Evolutionary conservation across 2,329 filamentous ascomycete species (phyloP).

Genomic region (Colletotrichum kahawae): DNA sequence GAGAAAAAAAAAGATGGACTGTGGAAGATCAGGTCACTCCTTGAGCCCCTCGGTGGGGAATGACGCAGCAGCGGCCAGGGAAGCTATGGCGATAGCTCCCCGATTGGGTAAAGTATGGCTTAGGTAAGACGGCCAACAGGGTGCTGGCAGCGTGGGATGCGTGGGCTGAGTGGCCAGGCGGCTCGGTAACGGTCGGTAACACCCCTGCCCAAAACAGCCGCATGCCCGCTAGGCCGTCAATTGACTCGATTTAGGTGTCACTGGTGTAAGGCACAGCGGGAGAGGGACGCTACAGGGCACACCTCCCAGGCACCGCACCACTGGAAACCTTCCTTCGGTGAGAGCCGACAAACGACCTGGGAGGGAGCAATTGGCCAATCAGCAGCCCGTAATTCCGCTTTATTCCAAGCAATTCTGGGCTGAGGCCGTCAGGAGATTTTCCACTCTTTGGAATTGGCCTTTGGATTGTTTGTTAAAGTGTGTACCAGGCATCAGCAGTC

Average conservation of each 20-base stretch:
- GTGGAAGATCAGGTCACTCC: constrained; percentile 20
- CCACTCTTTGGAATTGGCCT: neutral
- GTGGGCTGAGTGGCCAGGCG: neutral
- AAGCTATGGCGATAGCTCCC: neutral
- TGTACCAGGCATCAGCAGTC: neutral
- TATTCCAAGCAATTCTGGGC: neutral
- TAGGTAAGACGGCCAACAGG: neutral
- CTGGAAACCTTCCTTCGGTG: neutral
- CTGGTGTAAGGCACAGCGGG: neutral
- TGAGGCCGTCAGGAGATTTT: constrained; percentile 1
- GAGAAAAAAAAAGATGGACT: neutral
- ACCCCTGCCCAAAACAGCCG: neutral
- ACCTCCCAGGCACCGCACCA: neutral
- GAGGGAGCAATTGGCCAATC: constrained; percentile 2
- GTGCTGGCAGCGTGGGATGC: neutral
- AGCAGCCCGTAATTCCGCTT: neutral
- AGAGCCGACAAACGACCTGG: neutral
- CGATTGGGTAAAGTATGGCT: neutral
- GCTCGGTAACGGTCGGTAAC: constrained; percentile 19
- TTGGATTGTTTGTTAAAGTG: neutral
- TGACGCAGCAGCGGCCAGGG: constrained; percentile 10
- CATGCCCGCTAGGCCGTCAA: constrained; percentile 6
- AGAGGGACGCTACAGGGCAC: neutral
- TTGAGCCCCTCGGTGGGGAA: constrained; percentile 21
- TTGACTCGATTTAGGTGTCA: neutral